Evolutionary conservation across 495 filamentous ascomycete genomes (phyloP).

Genomic region (Lasiosphaeria ovina): DNA sequence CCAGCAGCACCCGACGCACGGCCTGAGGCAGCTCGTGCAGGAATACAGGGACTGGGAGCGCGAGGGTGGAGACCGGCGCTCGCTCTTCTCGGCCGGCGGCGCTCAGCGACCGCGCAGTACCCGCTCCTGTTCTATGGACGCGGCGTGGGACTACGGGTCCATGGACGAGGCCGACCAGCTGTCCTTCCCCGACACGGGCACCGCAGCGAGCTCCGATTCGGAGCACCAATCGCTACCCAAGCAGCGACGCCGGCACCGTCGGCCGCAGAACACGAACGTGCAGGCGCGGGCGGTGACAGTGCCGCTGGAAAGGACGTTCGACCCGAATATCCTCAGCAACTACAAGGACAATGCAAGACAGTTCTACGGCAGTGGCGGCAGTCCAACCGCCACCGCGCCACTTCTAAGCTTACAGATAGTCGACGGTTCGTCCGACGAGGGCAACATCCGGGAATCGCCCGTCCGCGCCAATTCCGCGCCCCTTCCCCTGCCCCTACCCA

Average conservation of each 20-base stretch:
- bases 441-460: conserved; percentile 11
- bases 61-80: conserved; percentile 13
- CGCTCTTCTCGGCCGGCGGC: conserved; percentile 18
- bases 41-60: conserved; percentile 16
- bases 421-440: conserved; percentile 5
- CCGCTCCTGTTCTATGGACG: not conserved
- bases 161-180: conserved; percentile 11
- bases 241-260: not conserved
- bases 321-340: conserved; percentile 16
- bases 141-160: conserved; percentile 6
- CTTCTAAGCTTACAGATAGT: conserved; percentile 3
- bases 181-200: conserved; percentile 1
- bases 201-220: not conserved
- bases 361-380: conserved; percentile 8
- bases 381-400: not conserved
- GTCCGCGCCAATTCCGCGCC: conserved; percentile 6
- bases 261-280: conserved; percentile 11
- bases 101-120: conserved; percentile 8
- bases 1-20: conserved; percentile 6
- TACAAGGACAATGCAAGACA: conserved; percentile 14
- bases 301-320: conserved; percentile 18
- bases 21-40: conserved; percentile 12
- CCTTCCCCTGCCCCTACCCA: too few relatives aligned
- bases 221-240: not conserved
- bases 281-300: conserved; percentile 1